Evolutionary conservation across 352 stramenopile species (phyloP).

Genomic region (Phytophthora hibernalis): DNA sequence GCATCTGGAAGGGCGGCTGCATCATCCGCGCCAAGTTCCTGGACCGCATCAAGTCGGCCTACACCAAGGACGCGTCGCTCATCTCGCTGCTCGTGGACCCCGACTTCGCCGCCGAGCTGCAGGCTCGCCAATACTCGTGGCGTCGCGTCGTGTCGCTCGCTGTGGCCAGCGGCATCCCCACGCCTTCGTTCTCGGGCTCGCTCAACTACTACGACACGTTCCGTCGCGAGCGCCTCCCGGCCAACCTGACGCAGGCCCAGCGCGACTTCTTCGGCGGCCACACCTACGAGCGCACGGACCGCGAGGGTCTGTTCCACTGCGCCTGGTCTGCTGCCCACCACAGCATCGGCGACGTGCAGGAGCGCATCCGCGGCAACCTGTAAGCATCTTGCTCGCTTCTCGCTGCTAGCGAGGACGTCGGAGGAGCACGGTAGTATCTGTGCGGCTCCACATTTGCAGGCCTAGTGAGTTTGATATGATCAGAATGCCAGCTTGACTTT

Average conservation of each 20-base stretch:
- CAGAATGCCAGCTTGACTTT: slow-evolving; percentile 40
- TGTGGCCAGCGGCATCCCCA: slow-evolving; percentile 94
- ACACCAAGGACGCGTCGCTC: slow-evolving; percentile 92
- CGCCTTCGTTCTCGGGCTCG: slow-evolving; percentile 92
- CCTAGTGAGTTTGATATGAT: slow-evolving; percentile 43
- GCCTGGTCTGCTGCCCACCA: slow-evolving; percentile 98
- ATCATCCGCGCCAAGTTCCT: slow-evolving; percentile 99
- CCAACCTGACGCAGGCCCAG: slow-evolving; percentile 99
- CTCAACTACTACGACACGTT: slow-evolving; percentile 99
- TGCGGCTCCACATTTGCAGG: slow-evolving; percentile 21
- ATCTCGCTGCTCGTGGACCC: slow-evolving; percentile 98
- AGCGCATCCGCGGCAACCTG: slow-evolving; percentile 94
- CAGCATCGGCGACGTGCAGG: slow-evolving; percentile 95
- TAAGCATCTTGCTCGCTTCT: slow-evolving; percentile 45
- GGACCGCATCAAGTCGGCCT: slow-evolving; percentile 97
- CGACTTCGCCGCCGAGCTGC: slow-evolving; percentile 96
- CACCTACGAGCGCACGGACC: slow-evolving; percentile 97
- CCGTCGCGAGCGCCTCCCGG: slow-evolving; percentile 93
- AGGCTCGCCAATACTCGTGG: slow-evolving; percentile 96
- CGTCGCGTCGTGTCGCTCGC: slow-evolving; percentile 96
- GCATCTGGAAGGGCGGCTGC: slow-evolving; percentile 99
- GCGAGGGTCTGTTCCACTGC: slow-evolving; percentile 96
- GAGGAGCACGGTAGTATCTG: slow-evolving; percentile 14
- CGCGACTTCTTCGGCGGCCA: slow-evolving; percentile 99
- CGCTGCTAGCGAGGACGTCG: slow-evolving; percentile 12